Base-by-base conservation (phyloP, 345 rosid genomes). In the Eutrema heterophyllum region DNA sequence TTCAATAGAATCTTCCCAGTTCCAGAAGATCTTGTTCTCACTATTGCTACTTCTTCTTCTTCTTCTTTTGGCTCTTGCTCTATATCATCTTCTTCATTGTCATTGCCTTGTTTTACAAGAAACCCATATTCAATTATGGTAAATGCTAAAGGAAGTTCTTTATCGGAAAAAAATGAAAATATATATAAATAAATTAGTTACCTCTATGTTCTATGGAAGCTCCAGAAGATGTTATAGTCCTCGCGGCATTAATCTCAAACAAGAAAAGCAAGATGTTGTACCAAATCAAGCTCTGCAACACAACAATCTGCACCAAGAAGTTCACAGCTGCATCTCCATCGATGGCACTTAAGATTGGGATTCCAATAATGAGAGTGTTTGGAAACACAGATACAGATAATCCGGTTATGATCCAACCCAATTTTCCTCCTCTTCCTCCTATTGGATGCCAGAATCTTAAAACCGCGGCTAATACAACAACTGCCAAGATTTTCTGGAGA, bases 321-420 rank as follows among this genome's bases (percentile, higher is more conserved):
- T 67, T 26, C 49, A 79, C 86, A 2, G 96, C 90, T 71, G 76
- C 84, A 11, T 73, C 84, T 24, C 97, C 88, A 75, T 91, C 84
- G 83, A 89, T 94, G 14, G 96, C 88, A 70, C 56, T 82, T 62
- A 91, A 50, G 40, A 91, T 69, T 3, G 96, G 97, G 24, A 94
- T 89, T 12, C 98, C 98, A 44, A 94, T 76, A 68, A 94, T 86
- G 74, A 91, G 81, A 65, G 96, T 89, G 80, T 94, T 94, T 5
- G 98, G 96, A 38, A 91, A 56, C 13, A 97, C 88, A 7, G 95
- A 81, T 13, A 91, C 80, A 15, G 96, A 89, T 5, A 91, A 26
- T 30, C 92, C 95, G 10, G 86, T 91, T 57, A 94, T 87, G 78
- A 87, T 59, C 86, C 85, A 88, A 72, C 79, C 77, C 40, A 91